A percentile compares a stretch with the other conserved stretches of the same genome.
phyloP scores from a whole-genome alignment of 164 flowering plant genomes.

The Kingdonia uniflora region DNA sequence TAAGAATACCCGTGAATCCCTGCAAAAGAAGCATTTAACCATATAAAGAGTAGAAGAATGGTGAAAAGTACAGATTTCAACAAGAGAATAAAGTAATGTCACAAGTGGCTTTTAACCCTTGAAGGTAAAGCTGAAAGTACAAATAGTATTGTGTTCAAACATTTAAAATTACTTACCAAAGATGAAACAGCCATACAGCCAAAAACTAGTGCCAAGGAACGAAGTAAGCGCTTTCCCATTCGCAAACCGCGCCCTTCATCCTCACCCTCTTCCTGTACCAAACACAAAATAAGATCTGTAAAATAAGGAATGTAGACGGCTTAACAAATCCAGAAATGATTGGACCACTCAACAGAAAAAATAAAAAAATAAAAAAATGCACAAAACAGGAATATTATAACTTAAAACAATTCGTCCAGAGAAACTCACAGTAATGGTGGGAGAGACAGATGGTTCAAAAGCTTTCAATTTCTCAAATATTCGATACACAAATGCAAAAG shows the following conservation, averaged over 20 bases:
- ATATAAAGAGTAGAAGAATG: too few relatives aligned
- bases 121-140: too few relatives aligned
- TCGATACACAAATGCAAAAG: conserved; percentile 78
- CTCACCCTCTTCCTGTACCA: conserved; percentile 88
- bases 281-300: conserved; percentile 10
- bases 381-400: not conserved
- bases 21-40: too few relatives aligned
- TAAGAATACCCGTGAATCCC: conserved; percentile 73
- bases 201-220: conserved; percentile 74
- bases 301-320: not conserved
- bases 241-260: conserved; percentile 71
- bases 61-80: not conserved
- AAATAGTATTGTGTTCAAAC: too few relatives aligned
- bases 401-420: not conserved
- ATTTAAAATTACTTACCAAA: conserved; percentile 45
- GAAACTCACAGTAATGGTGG: conserved; percentile 66
- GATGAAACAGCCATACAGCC: conserved; percentile 74
- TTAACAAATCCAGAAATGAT: not conserved
- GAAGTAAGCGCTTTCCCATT: conserved; percentile 86
- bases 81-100: not conserved
- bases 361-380: not conserved
- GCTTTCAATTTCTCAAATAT: conserved; percentile 87
- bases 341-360: not conserved
- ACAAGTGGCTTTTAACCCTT: too few relatives aligned
- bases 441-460: conserved; percentile 59